phyloP scores from a whole-genome alignment of 371 early-diverging fungal genomes.

The Syncephalastrum contaminatum region DNA sequence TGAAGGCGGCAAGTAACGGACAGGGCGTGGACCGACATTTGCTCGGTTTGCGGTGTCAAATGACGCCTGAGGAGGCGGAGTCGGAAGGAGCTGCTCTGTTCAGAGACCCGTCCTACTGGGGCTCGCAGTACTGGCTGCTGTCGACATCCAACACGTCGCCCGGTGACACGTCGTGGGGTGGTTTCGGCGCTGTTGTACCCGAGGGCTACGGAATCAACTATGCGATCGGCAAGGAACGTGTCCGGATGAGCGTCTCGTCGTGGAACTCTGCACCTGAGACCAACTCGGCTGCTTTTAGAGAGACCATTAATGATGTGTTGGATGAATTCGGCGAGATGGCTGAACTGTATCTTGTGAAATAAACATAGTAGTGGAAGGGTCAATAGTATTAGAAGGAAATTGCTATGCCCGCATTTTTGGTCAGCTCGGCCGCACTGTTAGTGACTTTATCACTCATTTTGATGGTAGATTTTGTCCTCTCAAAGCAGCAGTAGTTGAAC shows the following conservation, averaged over 20 bases:
- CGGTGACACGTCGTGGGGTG: constrained; percentile 70
- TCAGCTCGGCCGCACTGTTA: too few relatives aligned
- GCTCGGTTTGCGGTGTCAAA: constrained; percentile 76
- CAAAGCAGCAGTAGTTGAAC: too few relatives aligned
- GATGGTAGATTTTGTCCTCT: too few relatives aligned
- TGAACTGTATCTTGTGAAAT: constrained; percentile 27
- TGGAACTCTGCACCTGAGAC: constrained; percentile 52
- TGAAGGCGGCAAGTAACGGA: constrained; percentile 63
- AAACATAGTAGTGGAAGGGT: constrained; percentile 16
- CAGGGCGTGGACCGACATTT: constrained; percentile 88
- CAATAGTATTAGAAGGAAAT: too few relatives aligned
- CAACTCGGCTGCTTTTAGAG: constrained; percentile 51
- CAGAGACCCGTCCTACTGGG: constrained; percentile 69
- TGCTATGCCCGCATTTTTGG: too few relatives aligned
- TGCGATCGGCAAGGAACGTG: constrained; percentile 74
- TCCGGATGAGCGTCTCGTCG: constrained; percentile 80
- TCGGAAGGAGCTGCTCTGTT: constrained; percentile 64
- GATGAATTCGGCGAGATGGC: constrained; percentile 60
- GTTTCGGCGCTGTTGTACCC: constrained; percentile 75
- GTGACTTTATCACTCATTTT: too few relatives aligned
- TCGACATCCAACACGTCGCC: constrained; percentile 87
- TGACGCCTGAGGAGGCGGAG: constrained; percentile 70
- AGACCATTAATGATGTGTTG: constrained; percentile 53
- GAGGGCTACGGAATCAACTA: constrained; percentile 94
- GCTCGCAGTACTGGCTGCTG: constrained; percentile 66